Base-by-base conservation (phyloP, 1,139 yeast species). In the Taiozyma sp. region DNA sequence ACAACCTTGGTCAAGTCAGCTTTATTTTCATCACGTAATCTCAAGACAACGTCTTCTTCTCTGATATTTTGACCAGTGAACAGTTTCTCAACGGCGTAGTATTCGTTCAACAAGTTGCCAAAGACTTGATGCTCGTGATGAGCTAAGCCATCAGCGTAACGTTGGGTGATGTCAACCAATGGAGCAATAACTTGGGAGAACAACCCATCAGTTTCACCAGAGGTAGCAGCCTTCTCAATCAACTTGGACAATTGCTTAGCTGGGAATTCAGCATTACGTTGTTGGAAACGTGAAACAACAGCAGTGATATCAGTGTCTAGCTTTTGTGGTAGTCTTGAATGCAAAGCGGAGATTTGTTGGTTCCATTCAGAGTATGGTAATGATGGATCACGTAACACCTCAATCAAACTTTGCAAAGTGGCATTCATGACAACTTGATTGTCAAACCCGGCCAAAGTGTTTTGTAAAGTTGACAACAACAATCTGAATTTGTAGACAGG, bases 291-390 rank as follows among this genome's bases (percentile, higher is more conserved):
- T 49, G 86, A 89, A 57, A 93, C 77, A 53, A 88, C 74, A 38
- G 81, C 73, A 14, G 78, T 70, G 62, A 93, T 76, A 45, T 82
- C 76, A 51, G 82, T 79, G 65, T 91, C 96, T 58, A 93, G 78
- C 63, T 85, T 82, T 3, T 77, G 65, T 46, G 97, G 96, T 64
- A 93, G 74, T 74, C 99, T 84, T 24, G 96, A 84, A 68, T 92
- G 97, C 63, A 93, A 76, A 40, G 98, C 97, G 55, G 97, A 89
- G 41, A 87, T 83, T 59, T 85, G 88, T 63, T 81, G 79, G 52
- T 73, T 75, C 99, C 99, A 93, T 73, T 91, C 96, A 38, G 96
- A 88, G 69, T 81, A 93, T 46, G 99, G 99, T 65, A 93, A 78
- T 51, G 87, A 86, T 48, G 83, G 86, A 65, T 89, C 81, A 66